Evolutionary conservation across 345 rosid genomes (phyloP), one percentile per base, ranked within the genome.

Genomic region (Rhizophora apiculata): DNA sequence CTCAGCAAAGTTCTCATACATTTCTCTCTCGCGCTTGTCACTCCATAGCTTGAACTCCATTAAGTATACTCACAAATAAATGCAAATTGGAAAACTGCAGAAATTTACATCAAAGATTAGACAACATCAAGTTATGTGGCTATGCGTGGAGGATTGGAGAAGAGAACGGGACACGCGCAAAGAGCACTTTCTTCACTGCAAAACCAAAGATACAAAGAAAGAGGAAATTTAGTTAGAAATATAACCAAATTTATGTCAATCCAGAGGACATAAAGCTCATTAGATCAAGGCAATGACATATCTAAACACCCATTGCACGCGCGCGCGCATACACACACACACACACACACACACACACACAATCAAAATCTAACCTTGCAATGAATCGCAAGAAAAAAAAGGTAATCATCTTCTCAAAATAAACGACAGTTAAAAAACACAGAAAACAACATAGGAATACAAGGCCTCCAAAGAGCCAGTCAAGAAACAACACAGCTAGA

Each of bases 141-240:
- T 60, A 52, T 53, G 37, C 20, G 43, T 18, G 72, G 72, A 76
- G 76, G 71, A 81, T 71, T 87, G 98, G 96, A 91, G 96, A 88
- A 94, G 97, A 84, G 89, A 83, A 89, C 69, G 93, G 98, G 98
- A 78, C 97, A 94, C 98, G 97, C 84, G 96, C 97, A 86, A 82
- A 72, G 84, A 81, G 85, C 72, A 69, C 73, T 68, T 79, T 78
- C 87, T 67, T 81, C 69, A 67, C 89, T 82, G 84, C 39, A 34
- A 13, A 46, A 65, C 57, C 5, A 60, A 19, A 72, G 5, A 48
- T 21, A 10, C 57, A 64, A 26, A 8, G 29, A 56, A 65, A 51
- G 51, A 36, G 0, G 4, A 60, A 63, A 54, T 63, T 48, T 20
- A 9, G 46, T 53, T n/a, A 52, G 67, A 54, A 16, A 65, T 13